Base-by-base conservation (phyloP, 257 asterid species). In the Mitragyna speciosa region DNA sequence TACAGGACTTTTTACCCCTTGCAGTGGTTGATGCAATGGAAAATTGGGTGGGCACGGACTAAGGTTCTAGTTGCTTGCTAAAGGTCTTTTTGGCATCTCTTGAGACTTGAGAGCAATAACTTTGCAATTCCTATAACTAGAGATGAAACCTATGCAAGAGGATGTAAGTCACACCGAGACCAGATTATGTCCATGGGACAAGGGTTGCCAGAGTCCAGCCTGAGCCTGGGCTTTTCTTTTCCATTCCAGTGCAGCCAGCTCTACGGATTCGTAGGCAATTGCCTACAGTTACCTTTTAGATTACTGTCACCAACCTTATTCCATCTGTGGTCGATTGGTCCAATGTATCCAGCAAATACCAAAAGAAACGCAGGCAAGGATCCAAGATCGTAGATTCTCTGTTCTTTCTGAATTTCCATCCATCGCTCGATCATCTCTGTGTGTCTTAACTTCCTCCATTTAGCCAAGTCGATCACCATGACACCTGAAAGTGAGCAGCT, bases 221-320 rank as follows among this genome's bases (percentile, higher is more conserved):
- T 83, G 4, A 84, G 84, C 93, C 95, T 89, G 9, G 93, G 93
- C 87, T 91, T 91, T 59, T 93, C 95, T 81, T 90, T 88, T 48
- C 95, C 95, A 80, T 93, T 89, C 93, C 95, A 91, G 83, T 90
- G 95, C 78, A 90, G 81, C 78, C 89, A 85, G 84, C 95, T 90
- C 79, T 87, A 89, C 12, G 89, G 90, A 78, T 92, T 93, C 26
- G 86, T 86, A 66, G 88, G 91, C 0, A 91, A 83, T 81, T 85
- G 80, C 73, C 93, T 78, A 78, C 93, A 91, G 86, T 88, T 87
- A 64, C 95, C 95, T 3, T 83, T 70, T 73, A 91, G 89, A 41
- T 87, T 91, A 74, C 88, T 92, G 41, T 93, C 95, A 20, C 93
- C 95, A 73, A 15, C 58, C 58, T 15, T 6, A 81, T 91, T 91